Evolutionary conservation across 371 early-diverging fungal species (phyloP).

Genomic region (Actinomortierella ambigua): DNA sequence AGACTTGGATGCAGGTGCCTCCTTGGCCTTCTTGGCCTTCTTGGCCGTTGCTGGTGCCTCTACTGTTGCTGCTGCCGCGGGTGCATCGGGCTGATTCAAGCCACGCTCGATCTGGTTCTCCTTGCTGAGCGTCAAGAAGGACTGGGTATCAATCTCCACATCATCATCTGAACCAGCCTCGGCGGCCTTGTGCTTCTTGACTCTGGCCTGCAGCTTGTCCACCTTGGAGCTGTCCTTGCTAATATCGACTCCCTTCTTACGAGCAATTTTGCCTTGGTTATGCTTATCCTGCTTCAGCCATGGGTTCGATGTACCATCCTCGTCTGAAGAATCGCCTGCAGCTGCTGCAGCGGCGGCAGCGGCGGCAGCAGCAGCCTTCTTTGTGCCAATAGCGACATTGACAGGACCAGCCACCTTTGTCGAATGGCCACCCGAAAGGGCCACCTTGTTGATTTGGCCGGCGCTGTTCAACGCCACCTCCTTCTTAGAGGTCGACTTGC

Average conservation of each 20-base stretch:
- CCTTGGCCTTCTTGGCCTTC: slow-evolving; percentile 3
- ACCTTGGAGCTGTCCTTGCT: slow-evolving; percentile 57
- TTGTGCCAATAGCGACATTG: slow-evolving; percentile 43
- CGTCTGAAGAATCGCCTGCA: slow-evolving; percentile 37
- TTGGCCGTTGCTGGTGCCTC: neutral
- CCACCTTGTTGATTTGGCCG: slow-evolving; percentile 65
- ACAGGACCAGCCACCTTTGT: slow-evolving; percentile 62
- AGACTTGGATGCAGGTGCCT: slow-evolving; percentile 9
- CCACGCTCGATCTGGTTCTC: slow-evolving; percentile 33
- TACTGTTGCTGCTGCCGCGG: slow-evolving; percentile 1
- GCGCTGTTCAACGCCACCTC: slow-evolving; percentile 58
- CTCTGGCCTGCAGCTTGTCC: slow-evolving; percentile 63
- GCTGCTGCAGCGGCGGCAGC: slow-evolving; percentile 18
- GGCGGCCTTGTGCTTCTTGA: slow-evolving; percentile 55
- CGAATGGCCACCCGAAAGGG: slow-evolving; percentile 61
- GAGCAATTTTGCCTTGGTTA: slow-evolving; percentile 60
- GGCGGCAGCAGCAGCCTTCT: slow-evolving; percentile 16
- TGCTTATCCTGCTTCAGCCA: slow-evolving; percentile 60
- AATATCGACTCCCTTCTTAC: slow-evolving; percentile 56
- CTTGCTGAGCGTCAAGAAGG: slow-evolving; percentile 50
- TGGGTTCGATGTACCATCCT: slow-evolving; percentile 55
- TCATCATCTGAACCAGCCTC: slow-evolving; percentile 53
- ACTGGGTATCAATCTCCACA: slow-evolving; percentile 64
- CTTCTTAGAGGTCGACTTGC: neutral
- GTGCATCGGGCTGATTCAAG: slow-evolving; percentile 13